phyloP scores from a whole-genome alignment of 2,329 filamentous ascomycete species.

The Penicillium hordei region DNA sequence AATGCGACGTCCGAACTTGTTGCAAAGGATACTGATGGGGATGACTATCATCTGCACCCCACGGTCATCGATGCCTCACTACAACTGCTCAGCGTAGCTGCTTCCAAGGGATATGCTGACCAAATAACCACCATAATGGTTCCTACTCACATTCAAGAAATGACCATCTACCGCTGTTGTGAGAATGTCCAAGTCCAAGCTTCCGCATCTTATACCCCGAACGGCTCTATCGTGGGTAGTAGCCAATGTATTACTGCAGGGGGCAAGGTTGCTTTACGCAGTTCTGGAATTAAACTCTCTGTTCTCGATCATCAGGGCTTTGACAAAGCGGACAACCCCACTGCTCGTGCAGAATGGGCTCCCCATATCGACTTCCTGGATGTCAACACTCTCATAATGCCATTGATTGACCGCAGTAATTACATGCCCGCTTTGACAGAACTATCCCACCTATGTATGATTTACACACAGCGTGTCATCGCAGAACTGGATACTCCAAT shows the following conservation, averaged over 20 bases:
- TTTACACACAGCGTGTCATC: slow-evolving; percentile 10
- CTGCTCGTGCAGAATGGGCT: slow-evolving; percentile 14
- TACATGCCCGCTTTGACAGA: slow-evolving; percentile 7
- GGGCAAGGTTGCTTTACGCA: slow-evolving; percentile 9
- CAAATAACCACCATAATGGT: slow-evolving; percentile 18
- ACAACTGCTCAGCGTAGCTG: slow-evolving; percentile 24
- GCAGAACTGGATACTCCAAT: slow-evolving; percentile 3
- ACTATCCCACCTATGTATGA: slow-evolving; percentile 15
- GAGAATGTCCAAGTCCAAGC: slow-evolving; percentile 5
- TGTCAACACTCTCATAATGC: slow-evolving; percentile 11
- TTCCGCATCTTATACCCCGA: slow-evolving; percentile 9
- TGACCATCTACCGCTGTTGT: slow-evolving; percentile 15
- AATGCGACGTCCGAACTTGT: slow-evolving; percentile 7
- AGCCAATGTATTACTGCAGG: slow-evolving; percentile 1
- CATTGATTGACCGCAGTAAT: slow-evolving; percentile 6
- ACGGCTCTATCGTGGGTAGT: slow-evolving; percentile 10
- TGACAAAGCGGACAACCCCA: not conserved
- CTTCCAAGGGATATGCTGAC: slow-evolving; percentile 19
- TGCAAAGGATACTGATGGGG: slow-evolving; percentile 1
- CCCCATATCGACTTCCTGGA: slow-evolving; percentile 21
- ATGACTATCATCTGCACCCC: slow-evolving; percentile 23
- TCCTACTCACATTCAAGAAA: slow-evolving; percentile 23
- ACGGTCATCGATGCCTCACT: slow-evolving; percentile 23
- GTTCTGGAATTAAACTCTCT: slow-evolving; percentile 12
- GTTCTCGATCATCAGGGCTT: not conserved